Conservation (phyloP, 148 eudicot species). For the Nepenthes gracilis region DNA sequence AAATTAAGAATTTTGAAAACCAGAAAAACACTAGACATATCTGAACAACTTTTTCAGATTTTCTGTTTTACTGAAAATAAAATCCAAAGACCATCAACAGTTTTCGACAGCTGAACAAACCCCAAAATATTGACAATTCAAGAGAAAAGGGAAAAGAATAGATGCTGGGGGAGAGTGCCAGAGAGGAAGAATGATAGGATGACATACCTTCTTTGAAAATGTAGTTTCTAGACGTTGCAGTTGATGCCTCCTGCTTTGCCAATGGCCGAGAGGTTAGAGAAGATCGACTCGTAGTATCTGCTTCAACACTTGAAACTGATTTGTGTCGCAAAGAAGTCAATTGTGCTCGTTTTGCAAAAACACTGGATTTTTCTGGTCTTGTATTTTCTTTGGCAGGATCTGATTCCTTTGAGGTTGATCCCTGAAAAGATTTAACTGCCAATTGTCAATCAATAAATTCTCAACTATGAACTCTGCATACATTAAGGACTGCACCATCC, state of each 20-base stretch:
- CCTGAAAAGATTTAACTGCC: constrained; percentile 23
- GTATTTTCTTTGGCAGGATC: constrained; percentile 46
- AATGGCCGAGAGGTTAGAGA: constrained; percentile 49
- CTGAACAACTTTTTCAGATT: too few relatives aligned
- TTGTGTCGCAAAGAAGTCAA: constrained; percentile 46
- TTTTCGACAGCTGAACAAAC: too few relatives aligned
- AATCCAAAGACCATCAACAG: too few relatives aligned
- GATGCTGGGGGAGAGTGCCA: not conserved
- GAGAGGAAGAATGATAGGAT: not conserved
- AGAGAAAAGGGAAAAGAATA: not conserved
- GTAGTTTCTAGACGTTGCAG: constrained; percentile 74
- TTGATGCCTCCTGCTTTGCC: constrained; percentile 80
- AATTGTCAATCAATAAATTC: not conserved
- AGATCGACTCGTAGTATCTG: constrained; percentile 73
- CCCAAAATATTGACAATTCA: too few relatives aligned
- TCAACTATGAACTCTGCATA: constrained; percentile 2
- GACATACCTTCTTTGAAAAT: constrained; percentile 65
- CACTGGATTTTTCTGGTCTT: constrained; percentile 50
- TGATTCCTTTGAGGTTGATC: constrained; percentile 44
- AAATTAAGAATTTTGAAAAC: too few relatives aligned
- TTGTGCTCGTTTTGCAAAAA: constrained; percentile 48
- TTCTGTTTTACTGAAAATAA: too few relatives aligned
- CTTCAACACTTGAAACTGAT: constrained; percentile 80
- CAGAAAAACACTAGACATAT: too few relatives aligned
- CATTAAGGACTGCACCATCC: not conserved